A percentile compares a stretch with the other conserved stretches of the same genome.
These are phyloP conservation scores for Magnaporthiopsis poae DNA, from an alignment of 2,329 filamentous ascomycete species.

Conservation along the genomic window DNA sequence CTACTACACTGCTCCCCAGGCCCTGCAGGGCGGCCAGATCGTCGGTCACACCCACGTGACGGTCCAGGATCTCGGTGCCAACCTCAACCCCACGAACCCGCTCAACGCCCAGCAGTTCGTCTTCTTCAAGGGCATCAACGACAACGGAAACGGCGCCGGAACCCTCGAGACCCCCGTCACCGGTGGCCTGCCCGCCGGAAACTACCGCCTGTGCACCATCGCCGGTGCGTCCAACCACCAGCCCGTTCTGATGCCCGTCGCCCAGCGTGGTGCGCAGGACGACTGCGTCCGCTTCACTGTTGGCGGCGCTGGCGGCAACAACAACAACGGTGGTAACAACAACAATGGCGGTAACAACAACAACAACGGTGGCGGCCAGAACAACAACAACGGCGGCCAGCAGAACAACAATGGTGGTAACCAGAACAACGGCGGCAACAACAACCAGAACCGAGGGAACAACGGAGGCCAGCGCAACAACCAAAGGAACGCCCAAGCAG, in stretches of 20 bases:
- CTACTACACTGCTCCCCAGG: constrained; percentile 53
- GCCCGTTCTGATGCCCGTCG: constrained; percentile 56
- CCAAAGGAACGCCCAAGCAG: no score
- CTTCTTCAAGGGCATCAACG: constrained; percentile 61
- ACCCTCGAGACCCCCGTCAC: constrained; percentile 42
- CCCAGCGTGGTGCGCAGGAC: constrained; percentile 57
- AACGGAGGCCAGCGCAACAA: no score
- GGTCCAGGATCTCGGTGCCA: constrained; percentile 44
- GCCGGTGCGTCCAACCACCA: constrained; percentile 55
- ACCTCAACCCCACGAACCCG: constrained; percentile 39
- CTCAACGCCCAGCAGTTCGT: constrained; percentile 44
- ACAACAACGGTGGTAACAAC: constrained; percentile 13
- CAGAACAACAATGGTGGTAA: constrained; percentile 12
- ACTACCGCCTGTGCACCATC: constrained; percentile 59
- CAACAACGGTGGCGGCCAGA: constrained; percentile 15
- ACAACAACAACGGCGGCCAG: constrained; percentile 12
- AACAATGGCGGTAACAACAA: constrained; percentile 15
- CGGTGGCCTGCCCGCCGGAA: constrained; percentile 50
- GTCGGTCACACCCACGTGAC: constrained; percentile 54
- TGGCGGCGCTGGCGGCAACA: constrained; percentile 18
- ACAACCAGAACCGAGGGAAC: constrained; percentile 1
- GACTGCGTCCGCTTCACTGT: constrained; percentile 54
- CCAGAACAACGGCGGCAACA: not conserved
- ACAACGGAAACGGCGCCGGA: constrained; percentile 46
- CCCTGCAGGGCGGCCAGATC: constrained; percentile 41